Evolutionary conservation across 2,329 filamentous ascomycete genomes (phyloP).

Genomic region (Laburnicola sp.): DNA sequence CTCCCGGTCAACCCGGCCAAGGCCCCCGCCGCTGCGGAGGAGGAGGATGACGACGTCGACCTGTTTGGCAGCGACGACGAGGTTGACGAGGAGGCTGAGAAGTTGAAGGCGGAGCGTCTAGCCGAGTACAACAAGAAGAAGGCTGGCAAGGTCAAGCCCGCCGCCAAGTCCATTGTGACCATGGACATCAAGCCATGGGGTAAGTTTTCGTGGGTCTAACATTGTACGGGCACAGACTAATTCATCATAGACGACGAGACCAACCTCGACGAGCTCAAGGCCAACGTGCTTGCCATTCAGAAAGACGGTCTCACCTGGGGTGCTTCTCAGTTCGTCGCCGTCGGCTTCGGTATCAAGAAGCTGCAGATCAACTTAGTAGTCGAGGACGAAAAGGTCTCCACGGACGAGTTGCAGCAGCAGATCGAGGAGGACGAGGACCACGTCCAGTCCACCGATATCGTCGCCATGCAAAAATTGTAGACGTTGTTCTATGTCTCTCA

Average conservation of each 20-base stretch:
- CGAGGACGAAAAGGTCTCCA: conserved; percentile 93
- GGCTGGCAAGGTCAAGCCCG: conserved; percentile 85
- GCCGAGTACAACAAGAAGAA: conserved; percentile 97
- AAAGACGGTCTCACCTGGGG: conserved; percentile 97
- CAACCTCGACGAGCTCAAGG: conserved; percentile 81
- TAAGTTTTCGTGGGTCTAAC: conserved; percentile 55
- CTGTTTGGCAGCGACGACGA: conserved; percentile 93
- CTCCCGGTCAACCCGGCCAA: conserved; percentile 83
- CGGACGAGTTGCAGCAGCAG: conserved; percentile 82
- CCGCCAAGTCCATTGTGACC: conserved; percentile 94
- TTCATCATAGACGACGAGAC: conserved; percentile 77
- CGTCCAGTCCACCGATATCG: conserved; percentile 93
- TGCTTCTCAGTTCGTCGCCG: conserved; percentile 81
- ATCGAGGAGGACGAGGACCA: conserved; percentile 89
- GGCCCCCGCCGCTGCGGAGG: conserved; percentile 67
- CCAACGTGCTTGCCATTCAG: conserved; percentile 77
- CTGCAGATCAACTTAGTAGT: conserved; percentile 97
- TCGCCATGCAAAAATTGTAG: conserved; percentile 56
- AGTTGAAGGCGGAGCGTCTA: conserved; percentile 83
- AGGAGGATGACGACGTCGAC: conserved; percentile 76
- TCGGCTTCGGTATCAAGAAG: conserved; percentile 99
- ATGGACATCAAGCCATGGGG: conserved; percentile 99
- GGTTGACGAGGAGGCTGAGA: conserved; percentile 71
- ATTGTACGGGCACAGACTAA: conserved; percentile 22
- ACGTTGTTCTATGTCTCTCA: background rate